Evolutionary conservation across 2,329 filamentous ascomycete genomes (phyloP).

Genomic region (Botrytis sinoallii): DNA sequence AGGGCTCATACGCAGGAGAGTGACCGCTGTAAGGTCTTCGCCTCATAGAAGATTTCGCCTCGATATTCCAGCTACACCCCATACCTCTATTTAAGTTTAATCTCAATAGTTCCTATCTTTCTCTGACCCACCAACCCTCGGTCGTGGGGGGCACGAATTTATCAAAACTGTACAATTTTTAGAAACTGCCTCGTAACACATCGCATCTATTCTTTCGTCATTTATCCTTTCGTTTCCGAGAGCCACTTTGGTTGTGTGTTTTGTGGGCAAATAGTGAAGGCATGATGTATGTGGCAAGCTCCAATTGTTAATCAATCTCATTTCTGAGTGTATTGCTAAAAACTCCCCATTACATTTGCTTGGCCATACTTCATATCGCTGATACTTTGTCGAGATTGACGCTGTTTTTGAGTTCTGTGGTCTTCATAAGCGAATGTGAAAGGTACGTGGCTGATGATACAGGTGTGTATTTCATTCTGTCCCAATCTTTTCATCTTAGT

Average conservation of each 20-base stretch:
- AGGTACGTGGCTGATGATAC: background rate
- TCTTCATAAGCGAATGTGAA: background rate
- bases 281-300: too few species aligned
- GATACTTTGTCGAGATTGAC: background rate
- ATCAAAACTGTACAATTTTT: background rate
- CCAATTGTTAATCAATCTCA: background rate
- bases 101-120: background rate
- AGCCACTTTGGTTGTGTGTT: background rate
- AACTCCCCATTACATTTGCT: background rate
- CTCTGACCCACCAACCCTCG: too few species aligned
- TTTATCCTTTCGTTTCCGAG: background rate
- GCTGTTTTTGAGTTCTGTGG: background rate
- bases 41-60: background rate
- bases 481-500: background rate
- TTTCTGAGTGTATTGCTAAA: background rate
- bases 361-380: background rate
- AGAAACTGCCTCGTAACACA: background rate
- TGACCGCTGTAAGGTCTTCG: background rate
- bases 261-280: background rate
- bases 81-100: background rate
- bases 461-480: background rate
- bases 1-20: background rate
- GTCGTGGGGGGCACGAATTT: too few species aligned
- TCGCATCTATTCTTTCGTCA: background rate
- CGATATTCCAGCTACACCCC: background rate